Base-by-base conservation (phyloP, 352 stramenopile species). In the Phytophthora ohioensis region DNA sequence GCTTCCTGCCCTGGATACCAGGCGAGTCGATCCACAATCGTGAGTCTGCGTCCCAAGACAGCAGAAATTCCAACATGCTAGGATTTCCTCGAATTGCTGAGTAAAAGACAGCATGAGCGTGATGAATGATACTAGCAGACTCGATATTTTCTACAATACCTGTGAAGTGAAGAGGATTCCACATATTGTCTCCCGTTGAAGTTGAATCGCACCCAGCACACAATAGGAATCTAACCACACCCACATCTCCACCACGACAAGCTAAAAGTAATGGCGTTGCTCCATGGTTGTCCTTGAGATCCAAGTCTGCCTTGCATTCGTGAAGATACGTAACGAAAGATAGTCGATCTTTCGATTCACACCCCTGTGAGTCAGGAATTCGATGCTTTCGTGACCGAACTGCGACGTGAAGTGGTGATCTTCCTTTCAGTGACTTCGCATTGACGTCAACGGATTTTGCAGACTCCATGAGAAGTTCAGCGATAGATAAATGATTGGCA, bases 321-420 rank as follows among this genome's bases (percentile, higher is more conserved):
- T 59, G 51, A 11, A 91, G 74, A 38, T 71, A 70, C 4, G 27
- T 30, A 6, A 73, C 53, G 55, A 91, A 78, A 3, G 30, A 51
- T 9, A 66, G 10, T 21, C 57, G 67, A 51, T 71, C 17, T n/a
- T 69, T 38, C 1, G 32, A 49, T 38, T 53, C 34, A 13, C 17
- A 48, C 12, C 1, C 27, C 13, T 27, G 38, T 54, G n/a, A 27
- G 48, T 27, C 9, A 30, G 7, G 15, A 9, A 35, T 9, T 42
- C 21, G 52, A 12, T 39, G 35, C 7, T 73, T 62, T 21, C 4
- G 64, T 35, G 43, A 56, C 49, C 52, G 72, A 53, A 64, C 78
- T 12, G 70, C 56, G 15, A 91, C 43, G 59, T 93, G 85, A 46
- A 93, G 61, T 3, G 85, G 69, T 1, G 82, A 82, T 58, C 82